These are phyloP conservation scores for Calonectria pteridis DNA, from an alignment of 2,329 filamentous ascomycete genomes.

Conservation along the genomic window DNA sequence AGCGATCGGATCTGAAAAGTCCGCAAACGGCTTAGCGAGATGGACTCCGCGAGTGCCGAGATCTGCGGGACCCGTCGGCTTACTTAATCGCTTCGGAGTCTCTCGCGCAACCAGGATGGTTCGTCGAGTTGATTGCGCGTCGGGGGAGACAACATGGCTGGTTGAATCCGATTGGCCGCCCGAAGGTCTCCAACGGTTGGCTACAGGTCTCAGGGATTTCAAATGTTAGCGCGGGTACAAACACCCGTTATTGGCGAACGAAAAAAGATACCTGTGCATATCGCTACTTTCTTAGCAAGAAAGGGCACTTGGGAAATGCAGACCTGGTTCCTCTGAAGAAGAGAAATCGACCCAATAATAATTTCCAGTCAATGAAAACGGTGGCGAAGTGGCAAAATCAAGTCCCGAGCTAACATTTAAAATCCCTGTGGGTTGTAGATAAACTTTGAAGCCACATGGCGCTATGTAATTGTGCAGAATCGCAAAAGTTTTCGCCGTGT, in stretches of 20 bases:
- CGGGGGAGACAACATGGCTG: background rate
- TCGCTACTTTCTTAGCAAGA: no score
- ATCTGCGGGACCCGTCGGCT: constrained; percentile 19
- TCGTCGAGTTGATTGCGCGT: background rate
- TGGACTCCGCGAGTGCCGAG: constrained; percentile 34
- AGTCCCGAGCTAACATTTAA: no score
- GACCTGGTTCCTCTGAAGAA: no score
- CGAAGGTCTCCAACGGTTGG: background rate
- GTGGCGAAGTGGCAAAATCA: no score
- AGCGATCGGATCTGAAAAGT: constrained; percentile 3
- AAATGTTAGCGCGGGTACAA: no score
- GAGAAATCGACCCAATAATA: no score
- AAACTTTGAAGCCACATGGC: background rate
- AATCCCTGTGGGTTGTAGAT: background rate
- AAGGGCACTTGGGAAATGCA: no score
- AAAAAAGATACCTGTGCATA: no score
- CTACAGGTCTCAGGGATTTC: no score
- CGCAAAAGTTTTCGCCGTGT: background rate
- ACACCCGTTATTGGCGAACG: no score
- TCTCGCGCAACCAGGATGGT: background rate
- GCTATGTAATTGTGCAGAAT: background rate
- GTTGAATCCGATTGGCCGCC: background rate
- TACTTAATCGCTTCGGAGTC: constrained; percentile 28
- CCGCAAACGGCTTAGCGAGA: constrained; percentile 37
- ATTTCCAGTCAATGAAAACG: no score